Evolutionary conservation across 2,329 filamentous ascomycete species (phyloP).

Genomic region (Apiospora arundinis): DNA sequence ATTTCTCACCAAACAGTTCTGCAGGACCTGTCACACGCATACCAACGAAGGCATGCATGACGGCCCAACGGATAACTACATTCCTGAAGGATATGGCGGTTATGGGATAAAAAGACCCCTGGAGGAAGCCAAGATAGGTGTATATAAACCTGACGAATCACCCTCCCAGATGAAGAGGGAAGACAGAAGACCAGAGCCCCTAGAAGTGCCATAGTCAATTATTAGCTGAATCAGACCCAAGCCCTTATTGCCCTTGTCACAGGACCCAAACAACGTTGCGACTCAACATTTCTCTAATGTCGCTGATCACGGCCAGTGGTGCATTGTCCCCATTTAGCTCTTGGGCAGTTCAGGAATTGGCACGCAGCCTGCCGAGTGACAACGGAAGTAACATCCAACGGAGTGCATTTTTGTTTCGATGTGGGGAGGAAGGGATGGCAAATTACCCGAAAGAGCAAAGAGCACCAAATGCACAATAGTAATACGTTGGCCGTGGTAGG

Average conservation of each 20-base stretch:
- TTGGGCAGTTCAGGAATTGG: too few species aligned
- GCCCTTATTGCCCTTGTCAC: slow-evolving; percentile 4
- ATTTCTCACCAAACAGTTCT: too few species aligned
- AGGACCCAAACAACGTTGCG: not conserved
- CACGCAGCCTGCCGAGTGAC: too few species aligned
- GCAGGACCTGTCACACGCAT: not conserved
- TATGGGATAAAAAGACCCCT: not conserved
- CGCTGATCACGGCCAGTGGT: too few species aligned
- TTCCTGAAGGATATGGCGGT: not conserved
- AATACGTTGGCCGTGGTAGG: too few species aligned
- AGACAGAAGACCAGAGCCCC: slow-evolving; percentile 2
- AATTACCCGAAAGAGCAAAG: too few species aligned
- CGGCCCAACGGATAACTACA: not conserved
- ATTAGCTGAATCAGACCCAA: slow-evolving; percentile 1
- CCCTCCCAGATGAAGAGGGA: not conserved
- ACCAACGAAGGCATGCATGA: not conserved
- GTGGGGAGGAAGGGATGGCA: too few species aligned
- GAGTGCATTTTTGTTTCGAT: too few species aligned
- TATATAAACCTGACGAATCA: not conserved
- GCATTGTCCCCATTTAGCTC: too few species aligned
- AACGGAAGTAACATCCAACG: too few species aligned
- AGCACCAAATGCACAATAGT: too few species aligned
- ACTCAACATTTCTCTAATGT: too few species aligned
- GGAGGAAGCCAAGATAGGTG: not conserved
- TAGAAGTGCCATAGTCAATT: slow-evolving; percentile 2